phyloP scores from a whole-genome alignment of 441 rosid genomes.

The Populus hybrid region DNA sequence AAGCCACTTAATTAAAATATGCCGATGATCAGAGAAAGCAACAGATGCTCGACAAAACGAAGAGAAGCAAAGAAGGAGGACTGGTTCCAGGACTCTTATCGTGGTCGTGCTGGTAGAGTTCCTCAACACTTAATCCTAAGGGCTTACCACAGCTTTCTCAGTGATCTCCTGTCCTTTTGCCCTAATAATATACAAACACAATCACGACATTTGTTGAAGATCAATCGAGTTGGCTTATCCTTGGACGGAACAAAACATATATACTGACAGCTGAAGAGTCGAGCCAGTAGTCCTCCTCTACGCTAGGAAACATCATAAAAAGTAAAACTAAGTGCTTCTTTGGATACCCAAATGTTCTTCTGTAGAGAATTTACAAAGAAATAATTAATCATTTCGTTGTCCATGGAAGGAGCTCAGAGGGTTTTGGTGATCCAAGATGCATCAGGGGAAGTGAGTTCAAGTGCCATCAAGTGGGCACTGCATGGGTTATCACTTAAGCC shows the following conservation, averaged over 20 bases:
- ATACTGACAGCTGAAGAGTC: neutral
- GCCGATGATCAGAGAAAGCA: neutral
- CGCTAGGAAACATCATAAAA: neutral
- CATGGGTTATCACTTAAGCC: constrained; percentile 34
- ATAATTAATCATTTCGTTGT: too few species aligned
- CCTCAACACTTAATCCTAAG: neutral
- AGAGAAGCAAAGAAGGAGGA: neutral
- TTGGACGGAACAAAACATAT: neutral
- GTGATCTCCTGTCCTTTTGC: neutral
- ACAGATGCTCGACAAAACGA: neutral
- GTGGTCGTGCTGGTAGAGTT: neutral
- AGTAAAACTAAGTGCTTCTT: neutral
- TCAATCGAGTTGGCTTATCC: neutral
- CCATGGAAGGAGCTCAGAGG: constrained; percentile 27
- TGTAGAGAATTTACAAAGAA: neutral
- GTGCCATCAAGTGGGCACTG: constrained; percentile 39
- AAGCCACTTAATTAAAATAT: too few species aligned
- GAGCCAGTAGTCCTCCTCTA: neutral
- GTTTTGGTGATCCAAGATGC: constrained; percentile 52
- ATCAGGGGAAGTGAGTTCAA: constrained; percentile 25
- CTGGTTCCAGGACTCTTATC: neutral
- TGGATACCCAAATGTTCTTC: neutral
- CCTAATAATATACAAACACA: neutral
- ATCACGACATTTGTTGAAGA: neutral
- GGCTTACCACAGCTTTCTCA: neutral